phyloP scores from a whole-genome alignment of 257 asterid species.

The Verbascum thapsus region DNA sequence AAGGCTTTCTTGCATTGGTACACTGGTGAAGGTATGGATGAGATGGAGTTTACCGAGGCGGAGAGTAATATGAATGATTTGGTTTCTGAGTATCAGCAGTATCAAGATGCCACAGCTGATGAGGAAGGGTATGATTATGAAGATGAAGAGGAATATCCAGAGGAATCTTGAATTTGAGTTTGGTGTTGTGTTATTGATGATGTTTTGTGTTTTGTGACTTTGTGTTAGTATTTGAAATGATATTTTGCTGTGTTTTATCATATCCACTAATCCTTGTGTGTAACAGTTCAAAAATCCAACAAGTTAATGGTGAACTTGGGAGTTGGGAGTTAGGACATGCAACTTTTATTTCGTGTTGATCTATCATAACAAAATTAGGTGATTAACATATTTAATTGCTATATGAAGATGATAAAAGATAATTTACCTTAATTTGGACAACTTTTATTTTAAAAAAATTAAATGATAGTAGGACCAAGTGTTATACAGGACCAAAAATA shows the following conservation, averaged over 20 bases:
- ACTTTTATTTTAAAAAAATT: too few species aligned
- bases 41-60: constrained; percentile 56
- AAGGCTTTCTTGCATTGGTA: constrained; percentile 64
- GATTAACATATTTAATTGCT: too few species aligned
- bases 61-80: constrained; percentile 58
- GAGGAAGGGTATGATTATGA: constrained; percentile 47
- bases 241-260: not conserved
- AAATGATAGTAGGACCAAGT: too few species aligned
- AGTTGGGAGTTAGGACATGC: too few species aligned
- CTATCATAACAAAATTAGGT: too few species aligned
- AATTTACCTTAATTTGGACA: too few species aligned
- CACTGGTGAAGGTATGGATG: constrained; percentile 58
- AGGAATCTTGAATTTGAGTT: constrained; percentile 26
- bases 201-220: not conserved
- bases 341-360: too few species aligned
- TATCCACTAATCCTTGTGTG: too few species aligned
- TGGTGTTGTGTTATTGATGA: not conserved
- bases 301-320: too few species aligned
- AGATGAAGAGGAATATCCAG: constrained; percentile 43
- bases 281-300: too few species aligned
- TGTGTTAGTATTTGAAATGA: not conserved
- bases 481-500: too few species aligned
- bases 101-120: constrained; percentile 53
- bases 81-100: constrained; percentile 52
- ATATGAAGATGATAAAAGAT: too few species aligned